Conservation (phyloP, 768 basidiomycete genomes). For the Gymnopilus dilepis region DNA sequence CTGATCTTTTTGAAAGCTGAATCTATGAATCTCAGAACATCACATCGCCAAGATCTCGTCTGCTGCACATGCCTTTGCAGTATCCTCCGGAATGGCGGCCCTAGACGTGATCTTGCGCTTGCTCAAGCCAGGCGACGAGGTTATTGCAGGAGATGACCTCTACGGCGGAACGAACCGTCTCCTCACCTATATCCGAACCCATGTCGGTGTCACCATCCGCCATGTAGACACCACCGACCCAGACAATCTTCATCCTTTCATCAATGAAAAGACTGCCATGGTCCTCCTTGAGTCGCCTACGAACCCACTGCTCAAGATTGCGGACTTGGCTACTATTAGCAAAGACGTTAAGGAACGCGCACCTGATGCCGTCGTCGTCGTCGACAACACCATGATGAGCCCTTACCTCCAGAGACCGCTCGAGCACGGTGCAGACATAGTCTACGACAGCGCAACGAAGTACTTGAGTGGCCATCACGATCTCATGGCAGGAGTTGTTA, state of each 20-base stretch:
- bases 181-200: slow-evolving; percentile 83
- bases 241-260: slow-evolving; percentile 59
- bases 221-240: slow-evolving; percentile 94
- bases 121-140: slow-evolving; percentile 93
- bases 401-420: slow-evolving; percentile 95
- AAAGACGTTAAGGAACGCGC: slow-evolving; percentile 83
- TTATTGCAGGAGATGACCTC: slow-evolving; percentile 95
- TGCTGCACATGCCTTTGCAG: slow-evolving; percentile 86
- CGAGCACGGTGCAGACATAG: slow-evolving; percentile 95
- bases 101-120: slow-evolving; percentile 93
- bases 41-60: slow-evolving; percentile 97
- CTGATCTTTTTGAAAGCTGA: slow-evolving; percentile 1
- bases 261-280: slow-evolving; percentile 86
- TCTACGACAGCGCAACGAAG: slow-evolving; percentile 98
- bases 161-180: slow-evolving; percentile 98
- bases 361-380: slow-evolving; percentile 82
- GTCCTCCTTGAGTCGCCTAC: slow-evolving; percentile 97
- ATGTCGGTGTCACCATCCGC: slow-evolving; percentile 88
- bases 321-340: slow-evolving; percentile 85
- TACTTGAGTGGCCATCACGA: slow-evolving; percentile 99
- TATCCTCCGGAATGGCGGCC: slow-evolving; percentile 98
- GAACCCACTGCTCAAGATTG: slow-evolving; percentile 95
- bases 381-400: slow-evolving; percentile 99
- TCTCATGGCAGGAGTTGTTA: slow-evolving; percentile 96
- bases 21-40: slow-evolving; percentile 67